These are phyloP conservation scores for Blastocystis sp. DNA, from an alignment of 352 stramenopile genomes.

Conservation along the genomic window DNA sequence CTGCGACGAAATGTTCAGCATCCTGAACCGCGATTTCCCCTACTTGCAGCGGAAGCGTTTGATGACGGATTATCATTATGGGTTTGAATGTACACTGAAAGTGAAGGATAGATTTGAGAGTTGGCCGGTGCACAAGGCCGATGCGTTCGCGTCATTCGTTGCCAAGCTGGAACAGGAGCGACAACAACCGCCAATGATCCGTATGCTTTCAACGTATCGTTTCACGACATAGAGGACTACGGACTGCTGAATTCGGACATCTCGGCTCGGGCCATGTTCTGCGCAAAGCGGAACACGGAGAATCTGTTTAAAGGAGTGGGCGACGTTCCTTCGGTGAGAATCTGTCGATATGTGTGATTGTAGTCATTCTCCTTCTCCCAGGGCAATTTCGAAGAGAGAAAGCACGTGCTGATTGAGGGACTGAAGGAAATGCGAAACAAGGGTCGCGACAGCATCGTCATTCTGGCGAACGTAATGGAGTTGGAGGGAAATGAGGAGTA, in stretches of 20 bases:
- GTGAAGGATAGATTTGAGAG: slow-evolving; percentile 27
- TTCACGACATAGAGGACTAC: slow-evolving; percentile 29
- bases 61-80: slow-evolving; percentile 30
- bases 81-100: not conserved
- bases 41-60: slow-evolving; percentile 51
- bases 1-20: slow-evolving; percentile 7
- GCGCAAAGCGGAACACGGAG: slow-evolving; percentile 6
- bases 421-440: not conserved
- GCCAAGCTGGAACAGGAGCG: not conserved
- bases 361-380: slow-evolving; percentile 47
- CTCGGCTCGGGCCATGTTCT: slow-evolving; percentile 41
- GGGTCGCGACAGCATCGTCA: slow-evolving; percentile 47
- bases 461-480: slow-evolving; percentile 40
- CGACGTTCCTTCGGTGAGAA: not conserved
- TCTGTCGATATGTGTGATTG: not conserved
- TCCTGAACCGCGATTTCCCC: slow-evolving; percentile 33
- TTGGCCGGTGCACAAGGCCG: slow-evolving; percentile 20
- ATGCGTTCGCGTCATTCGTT: slow-evolving; percentile 1
- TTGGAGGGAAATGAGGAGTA: not conserved
- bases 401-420: not conserved
- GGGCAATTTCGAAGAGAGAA: slow-evolving; percentile 5
- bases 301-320: slow-evolving; percentile 4
- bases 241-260: slow-evolving; percentile 44
- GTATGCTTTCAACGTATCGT: not conserved
- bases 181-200: slow-evolving; percentile 20